These are phyloP conservation scores for Amanita phalloides DNA, from an alignment of 768 basidiomycete species.

Conservation along the genomic window DNA sequence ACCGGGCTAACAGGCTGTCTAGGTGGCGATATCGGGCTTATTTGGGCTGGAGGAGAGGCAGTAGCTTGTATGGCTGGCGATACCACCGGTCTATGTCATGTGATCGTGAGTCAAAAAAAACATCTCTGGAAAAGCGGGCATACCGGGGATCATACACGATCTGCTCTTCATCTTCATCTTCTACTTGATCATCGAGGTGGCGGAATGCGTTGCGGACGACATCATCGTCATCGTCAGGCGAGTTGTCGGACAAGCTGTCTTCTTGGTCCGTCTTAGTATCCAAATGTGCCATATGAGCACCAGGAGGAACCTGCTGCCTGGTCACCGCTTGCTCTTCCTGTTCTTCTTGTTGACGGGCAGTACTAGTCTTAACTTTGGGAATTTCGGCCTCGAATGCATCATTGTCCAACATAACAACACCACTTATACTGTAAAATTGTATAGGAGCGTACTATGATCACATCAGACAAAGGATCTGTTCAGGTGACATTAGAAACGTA, in stretches of 20 bases:
- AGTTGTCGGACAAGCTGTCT: slow-evolving; percentile 3
- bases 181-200: slow-evolving; percentile 28
- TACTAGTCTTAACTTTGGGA: slow-evolving; percentile 8
- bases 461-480: neutral
- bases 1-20: slow-evolving; percentile 19
- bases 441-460: slow-evolving; percentile 30
- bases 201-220: slow-evolving; percentile 62
- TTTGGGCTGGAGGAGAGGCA: slow-evolving; percentile 21
- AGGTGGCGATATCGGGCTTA: slow-evolving; percentile 24
- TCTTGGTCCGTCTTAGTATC: neutral
- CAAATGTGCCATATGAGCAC: neutral
- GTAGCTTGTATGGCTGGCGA: slow-evolving; percentile 17
- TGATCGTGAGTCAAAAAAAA: neutral
- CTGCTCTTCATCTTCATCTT: slow-evolving; percentile 49
- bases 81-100: slow-evolving; percentile 13
- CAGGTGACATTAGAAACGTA: slow-evolving; percentile 18
- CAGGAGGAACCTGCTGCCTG: slow-evolving; percentile 13
- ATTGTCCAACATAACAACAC: slow-evolving; percentile 21
- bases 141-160: slow-evolving; percentile 71
- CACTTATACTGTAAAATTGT: slow-evolving; percentile 19
- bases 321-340: slow-evolving; percentile 8
- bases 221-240: slow-evolving; percentile 47
- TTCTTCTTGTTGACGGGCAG: neutral
- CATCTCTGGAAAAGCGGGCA: neutral
- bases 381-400: slow-evolving; percentile 18